Conservation (phyloP, 2,329 filamentous ascomycete genomes). For the Fusarium cicatricum region DNA sequence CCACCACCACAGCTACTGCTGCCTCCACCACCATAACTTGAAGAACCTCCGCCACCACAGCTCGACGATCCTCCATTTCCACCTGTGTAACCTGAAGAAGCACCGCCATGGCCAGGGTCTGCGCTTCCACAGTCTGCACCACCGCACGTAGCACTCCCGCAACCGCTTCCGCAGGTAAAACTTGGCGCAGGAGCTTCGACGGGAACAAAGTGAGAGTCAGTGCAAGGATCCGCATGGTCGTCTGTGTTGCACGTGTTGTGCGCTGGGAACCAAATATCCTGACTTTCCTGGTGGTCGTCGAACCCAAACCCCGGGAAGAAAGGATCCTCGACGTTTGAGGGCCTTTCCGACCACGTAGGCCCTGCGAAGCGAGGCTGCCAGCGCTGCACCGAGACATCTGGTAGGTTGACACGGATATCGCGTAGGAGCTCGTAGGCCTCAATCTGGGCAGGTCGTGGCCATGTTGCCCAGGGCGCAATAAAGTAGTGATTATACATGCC, state of each 20-base stretch:
- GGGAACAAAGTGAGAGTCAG: constrained; percentile 28
- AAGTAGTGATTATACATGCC: constrained; percentile 44
- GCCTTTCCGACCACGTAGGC: no score
- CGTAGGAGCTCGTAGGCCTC: constrained; percentile 36
- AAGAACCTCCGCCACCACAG: constrained; percentile 14
- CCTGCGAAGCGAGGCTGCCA: constrained; percentile 14
- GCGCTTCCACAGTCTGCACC: constrained; percentile 24
- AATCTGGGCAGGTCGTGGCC: constrained; percentile 26
- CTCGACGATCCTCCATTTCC: constrained; percentile 3
- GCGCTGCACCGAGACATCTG: constrained; percentile 9
- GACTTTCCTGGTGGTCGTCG: neutral
- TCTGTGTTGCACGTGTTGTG: neutral
- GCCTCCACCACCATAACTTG: constrained; percentile 6
- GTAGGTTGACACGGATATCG: constrained; percentile 16
- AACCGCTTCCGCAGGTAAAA: constrained; percentile 20
- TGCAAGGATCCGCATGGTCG: neutral
- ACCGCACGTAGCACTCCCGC: constrained; percentile 21
- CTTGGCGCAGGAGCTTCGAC: constrained; percentile 2
- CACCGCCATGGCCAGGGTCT: constrained; percentile 10
- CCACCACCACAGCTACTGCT: constrained; percentile 20
- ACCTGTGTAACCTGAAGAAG: neutral
- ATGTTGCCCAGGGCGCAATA: constrained; percentile 39
- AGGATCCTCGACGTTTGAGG: neutral
- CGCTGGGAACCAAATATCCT: neutral
- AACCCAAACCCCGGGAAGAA: constrained; percentile 13